These are phyloP conservation scores for Punica granatum DNA, from an alignment of 345 rosid species.

Conservation along the genomic window DNA sequence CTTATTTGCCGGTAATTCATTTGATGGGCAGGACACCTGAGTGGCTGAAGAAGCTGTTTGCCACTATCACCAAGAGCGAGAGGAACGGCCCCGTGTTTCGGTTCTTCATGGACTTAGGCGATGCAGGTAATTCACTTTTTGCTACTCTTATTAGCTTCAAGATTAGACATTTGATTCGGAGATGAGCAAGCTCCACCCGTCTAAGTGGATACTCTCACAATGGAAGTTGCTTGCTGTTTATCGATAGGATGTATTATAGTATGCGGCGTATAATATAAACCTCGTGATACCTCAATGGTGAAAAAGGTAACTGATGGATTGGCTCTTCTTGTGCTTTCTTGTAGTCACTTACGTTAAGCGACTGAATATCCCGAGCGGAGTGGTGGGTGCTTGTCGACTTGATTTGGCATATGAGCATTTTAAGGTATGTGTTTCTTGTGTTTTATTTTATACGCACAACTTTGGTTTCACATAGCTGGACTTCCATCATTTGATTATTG, in stretches of 20 bases:
- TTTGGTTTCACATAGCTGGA: neutral
- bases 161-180: neutral
- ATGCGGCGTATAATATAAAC: neutral
- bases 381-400: conserved; percentile 95
- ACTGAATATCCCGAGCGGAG: conserved; percentile 88
- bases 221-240: neutral
- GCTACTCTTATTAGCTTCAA: neutral
- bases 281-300: neutral
- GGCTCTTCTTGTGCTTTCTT: conserved; percentile 12
- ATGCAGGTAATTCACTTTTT: conserved; percentile 54
- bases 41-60: conserved; percentile 89
- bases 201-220: neutral
- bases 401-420: conserved; percentile 97
- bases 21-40: conserved; percentile 52
- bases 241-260: neutral
- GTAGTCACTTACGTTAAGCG: conserved; percentile 77
- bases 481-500: neutral
- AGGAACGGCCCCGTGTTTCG: conserved; percentile 88
- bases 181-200: neutral
- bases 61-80: conserved; percentile 69
- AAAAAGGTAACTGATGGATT: neutral
- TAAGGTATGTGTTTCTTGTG: conserved; percentile 42
- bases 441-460: neutral
- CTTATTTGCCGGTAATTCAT: neutral
- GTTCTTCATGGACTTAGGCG: conserved; percentile 92